Conservation (phyloP, 164 flowering plant species). For the Dillenia suffruticosa region DNA sequence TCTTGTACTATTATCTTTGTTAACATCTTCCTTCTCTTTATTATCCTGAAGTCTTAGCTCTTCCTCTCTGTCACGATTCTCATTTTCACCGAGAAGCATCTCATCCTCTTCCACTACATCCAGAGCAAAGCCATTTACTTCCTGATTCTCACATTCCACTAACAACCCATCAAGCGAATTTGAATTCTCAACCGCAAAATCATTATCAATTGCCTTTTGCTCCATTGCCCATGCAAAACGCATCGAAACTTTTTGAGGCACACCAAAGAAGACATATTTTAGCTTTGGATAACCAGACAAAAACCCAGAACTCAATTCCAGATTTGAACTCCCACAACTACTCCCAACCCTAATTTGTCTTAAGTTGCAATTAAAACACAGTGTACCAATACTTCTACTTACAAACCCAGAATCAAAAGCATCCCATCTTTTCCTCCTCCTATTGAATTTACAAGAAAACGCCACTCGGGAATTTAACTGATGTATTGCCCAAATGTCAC, state of each 20-base stretch:
- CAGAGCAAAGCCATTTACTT: slow-evolving; percentile 5
- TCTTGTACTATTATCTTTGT: slow-evolving; percentile 13
- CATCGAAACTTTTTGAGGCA: slow-evolving; percentile 21
- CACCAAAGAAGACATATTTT: slow-evolving; percentile 9
- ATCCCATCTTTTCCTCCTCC: slow-evolving; percentile 22
- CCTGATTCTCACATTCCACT: slow-evolving; percentile 9
- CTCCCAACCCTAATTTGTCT: slow-evolving; percentile 7
- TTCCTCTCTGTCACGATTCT: neutral
- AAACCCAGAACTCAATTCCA: slow-evolving; percentile 16
- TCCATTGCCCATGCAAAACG: slow-evolving; percentile 38
- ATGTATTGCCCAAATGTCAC: slow-evolving; percentile 29
- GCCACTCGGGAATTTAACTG: slow-evolving; percentile 28
- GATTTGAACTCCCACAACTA: slow-evolving; percentile 13
- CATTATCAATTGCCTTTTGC: slow-evolving; percentile 31
- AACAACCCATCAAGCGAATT: slow-evolving; percentile 14
- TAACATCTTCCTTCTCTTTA: neutral
- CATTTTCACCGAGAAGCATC: neutral
- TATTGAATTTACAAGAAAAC: slow-evolving; percentile 18
- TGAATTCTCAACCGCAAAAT: slow-evolving; percentile 17
- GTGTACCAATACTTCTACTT: slow-evolving; percentile 8
- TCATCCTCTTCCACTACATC: slow-evolving; percentile 11
- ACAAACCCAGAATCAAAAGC: slow-evolving; percentile 14
- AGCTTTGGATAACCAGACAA: slow-evolving; percentile 16
- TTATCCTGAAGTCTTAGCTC: neutral
- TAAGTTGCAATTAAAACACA: slow-evolving; percentile 20